phyloP scores from a whole-genome alignment of 306 rosid species.

The Cicer judaicum region DNA sequence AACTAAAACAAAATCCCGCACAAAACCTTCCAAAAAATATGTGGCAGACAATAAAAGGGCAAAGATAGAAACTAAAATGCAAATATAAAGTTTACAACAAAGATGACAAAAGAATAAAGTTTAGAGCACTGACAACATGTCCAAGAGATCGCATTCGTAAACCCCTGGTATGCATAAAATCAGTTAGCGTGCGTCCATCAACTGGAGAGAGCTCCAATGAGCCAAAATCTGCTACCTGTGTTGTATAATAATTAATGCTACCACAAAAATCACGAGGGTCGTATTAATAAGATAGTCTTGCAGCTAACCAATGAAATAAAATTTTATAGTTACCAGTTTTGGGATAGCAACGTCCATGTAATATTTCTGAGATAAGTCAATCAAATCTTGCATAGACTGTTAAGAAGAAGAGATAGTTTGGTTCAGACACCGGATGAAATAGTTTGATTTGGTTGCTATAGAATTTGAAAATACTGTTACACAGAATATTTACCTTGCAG shows the following conservation, averaged over 20 bases:
- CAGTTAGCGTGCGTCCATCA: slow-evolving; percentile 98
- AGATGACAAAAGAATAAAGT: slow-evolving; percentile 34
- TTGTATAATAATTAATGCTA: slow-evolving; percentile 44
- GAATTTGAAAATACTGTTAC: slow-evolving; percentile 33
- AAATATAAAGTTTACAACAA: slow-evolving; percentile 35
- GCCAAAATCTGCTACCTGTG: slow-evolving; percentile 98
- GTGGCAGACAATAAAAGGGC: slow-evolving; percentile 21
- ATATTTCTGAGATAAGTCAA: slow-evolving; percentile 75
- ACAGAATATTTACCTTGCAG: slow-evolving; percentile 72
- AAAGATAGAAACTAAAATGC: slow-evolving; percentile 21
- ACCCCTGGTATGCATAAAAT: slow-evolving; percentile 99
- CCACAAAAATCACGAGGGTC: slow-evolving; percentile 47
- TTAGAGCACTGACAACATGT: slow-evolving; percentile 79
- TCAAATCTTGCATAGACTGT: slow-evolving; percentile 88
- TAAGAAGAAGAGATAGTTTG: slow-evolving; percentile 45
- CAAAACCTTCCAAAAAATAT: slow-evolving; percentile 34
- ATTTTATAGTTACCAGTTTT: slow-evolving; percentile 76
- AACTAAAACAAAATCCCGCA: slow-evolving; percentile 21
- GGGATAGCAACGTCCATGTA: slow-evolving; percentile 97
- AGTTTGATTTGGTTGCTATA: slow-evolving; percentile 41
- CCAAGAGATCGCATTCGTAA: slow-evolving; percentile 94
- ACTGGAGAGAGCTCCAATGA: slow-evolving; percentile 98
- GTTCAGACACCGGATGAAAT: slow-evolving; percentile 41
- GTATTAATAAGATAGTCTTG: slow-evolving; percentile 34
- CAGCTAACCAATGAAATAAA: slow-evolving; percentile 47